A percentile compares a stretch with the other conserved stretches of the same genome.
phyloP scores from a whole-genome alignment of 2,329 filamentous ascomycete species.

The Penicillium sp. region DNA sequence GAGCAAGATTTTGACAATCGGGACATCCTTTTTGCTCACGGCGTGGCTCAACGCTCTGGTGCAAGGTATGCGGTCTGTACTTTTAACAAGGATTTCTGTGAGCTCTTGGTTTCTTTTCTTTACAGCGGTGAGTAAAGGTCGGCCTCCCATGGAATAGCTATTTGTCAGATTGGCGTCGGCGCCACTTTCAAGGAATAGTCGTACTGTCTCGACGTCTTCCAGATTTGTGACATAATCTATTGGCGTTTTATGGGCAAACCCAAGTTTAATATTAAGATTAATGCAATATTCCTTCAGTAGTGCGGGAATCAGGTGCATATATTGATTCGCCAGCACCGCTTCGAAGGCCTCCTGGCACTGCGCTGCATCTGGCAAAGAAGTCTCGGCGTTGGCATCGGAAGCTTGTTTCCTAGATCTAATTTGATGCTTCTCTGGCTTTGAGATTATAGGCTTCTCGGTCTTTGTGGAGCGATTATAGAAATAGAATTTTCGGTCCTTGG shows the following conservation, averaged over 20 bases:
- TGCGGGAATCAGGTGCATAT: not conserved
- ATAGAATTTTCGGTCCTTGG: not conserved
- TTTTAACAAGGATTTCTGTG: not conserved
- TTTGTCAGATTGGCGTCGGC: not conserved
- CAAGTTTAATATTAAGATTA: not conserved
- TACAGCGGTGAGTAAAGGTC: constrained; percentile 1
- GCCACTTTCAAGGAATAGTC: constrained; percentile 4
- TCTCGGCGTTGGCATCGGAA: not conserved
- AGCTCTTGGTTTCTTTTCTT: constrained; percentile 1
- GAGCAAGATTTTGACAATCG: constrained; percentile 4
- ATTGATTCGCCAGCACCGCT: constrained; percentile 5
- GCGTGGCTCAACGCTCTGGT: constrained; percentile 3
- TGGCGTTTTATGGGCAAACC: not conserved
- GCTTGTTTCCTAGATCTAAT: not conserved
- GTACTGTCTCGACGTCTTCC: not conserved
- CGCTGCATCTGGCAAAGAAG: not conserved
- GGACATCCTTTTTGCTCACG: not conserved
- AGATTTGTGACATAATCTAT: not conserved
- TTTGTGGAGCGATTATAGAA: constrained; percentile 7
- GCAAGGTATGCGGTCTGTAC: constrained; percentile 1
- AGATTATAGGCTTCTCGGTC: not conserved
- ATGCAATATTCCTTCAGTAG: not conserved
- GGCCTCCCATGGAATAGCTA: not conserved
- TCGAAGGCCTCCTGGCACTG: not conserved
- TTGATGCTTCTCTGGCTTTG: not conserved